Conservation (phyloP, 2,329 filamentous ascomycete genomes). For the Rutstroemia sp. region DNA sequence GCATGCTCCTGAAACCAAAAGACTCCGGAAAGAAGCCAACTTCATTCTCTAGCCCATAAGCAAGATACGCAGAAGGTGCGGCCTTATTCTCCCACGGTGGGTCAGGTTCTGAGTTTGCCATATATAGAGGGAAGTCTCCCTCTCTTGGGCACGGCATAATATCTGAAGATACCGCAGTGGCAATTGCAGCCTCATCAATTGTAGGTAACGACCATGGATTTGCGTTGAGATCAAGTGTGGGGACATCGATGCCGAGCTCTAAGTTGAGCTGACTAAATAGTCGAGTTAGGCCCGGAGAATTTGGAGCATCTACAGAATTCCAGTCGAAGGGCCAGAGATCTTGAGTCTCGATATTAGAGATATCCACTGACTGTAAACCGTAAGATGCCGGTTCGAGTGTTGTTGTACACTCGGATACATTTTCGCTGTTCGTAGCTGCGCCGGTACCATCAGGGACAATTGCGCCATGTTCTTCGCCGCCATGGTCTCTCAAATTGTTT, state of each 20-base stretch:
- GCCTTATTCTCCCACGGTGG: not conserved
- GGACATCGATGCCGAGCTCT: not conserved
- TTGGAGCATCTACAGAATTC: not conserved
- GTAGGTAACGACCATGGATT: not conserved
- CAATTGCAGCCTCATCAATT: accelerated
- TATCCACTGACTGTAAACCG: too few species aligned
- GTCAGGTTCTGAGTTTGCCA: not conserved
- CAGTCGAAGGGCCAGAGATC: not conserved
- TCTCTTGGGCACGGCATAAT: too few species aligned
- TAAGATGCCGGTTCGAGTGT: too few species aligned
- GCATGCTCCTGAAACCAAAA: not conserved
- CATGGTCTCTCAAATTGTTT: not conserved
- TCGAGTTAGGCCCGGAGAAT: not conserved
- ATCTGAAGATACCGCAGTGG: not conserved
- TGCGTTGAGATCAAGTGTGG: not conserved
- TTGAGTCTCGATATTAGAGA: not conserved
- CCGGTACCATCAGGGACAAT: too few species aligned
- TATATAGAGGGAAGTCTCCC: too few species aligned
- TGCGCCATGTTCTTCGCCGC: not conserved
- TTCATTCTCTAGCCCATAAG: not conserved
- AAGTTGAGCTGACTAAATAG: not conserved
- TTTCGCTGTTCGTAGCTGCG: too few species aligned
- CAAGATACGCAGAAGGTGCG: not conserved
- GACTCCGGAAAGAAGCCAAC: not conserved
- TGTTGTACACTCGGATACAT: too few species aligned